Conservation (phyloP, 768 basidiomycete species). For the Naganishia vaughanmartiniae region DNA sequence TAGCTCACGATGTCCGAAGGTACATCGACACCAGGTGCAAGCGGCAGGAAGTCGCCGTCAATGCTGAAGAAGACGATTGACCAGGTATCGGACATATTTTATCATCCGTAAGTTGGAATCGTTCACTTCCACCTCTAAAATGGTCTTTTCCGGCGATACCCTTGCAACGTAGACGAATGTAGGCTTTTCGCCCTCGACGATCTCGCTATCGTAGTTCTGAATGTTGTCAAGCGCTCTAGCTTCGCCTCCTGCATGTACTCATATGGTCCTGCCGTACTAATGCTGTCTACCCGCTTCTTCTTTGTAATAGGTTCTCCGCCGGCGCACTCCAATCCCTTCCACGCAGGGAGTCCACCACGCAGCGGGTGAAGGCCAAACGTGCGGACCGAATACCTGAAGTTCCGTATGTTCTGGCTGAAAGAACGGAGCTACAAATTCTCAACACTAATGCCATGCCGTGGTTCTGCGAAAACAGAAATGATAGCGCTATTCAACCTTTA, state of each 20-base stretch:
- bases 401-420: constrained; percentile 32
- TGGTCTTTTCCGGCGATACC: too few species aligned
- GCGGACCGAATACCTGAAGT: constrained; percentile 50
- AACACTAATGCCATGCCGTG: constrained; percentile 3
- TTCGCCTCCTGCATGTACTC: not conserved
- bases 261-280: not conserved
- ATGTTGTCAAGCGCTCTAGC: not conserved
- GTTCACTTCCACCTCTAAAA: not conserved
- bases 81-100: constrained; percentile 29
- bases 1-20: not conserved
- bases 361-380: constrained; percentile 45
- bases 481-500: constrained; percentile 30
- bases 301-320: constrained; percentile 39
- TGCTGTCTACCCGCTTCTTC: not conserved
- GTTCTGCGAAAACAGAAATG: constrained; percentile 17
- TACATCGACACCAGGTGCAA: not conserved
- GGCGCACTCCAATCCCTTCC: constrained; percentile 42
- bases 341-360: constrained; percentile 32
- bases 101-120: constrained; percentile 26
- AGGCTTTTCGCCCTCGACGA: too few species aligned
- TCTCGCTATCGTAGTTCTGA: too few species aligned
- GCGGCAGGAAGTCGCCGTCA: constrained; percentile 13
- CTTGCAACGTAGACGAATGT: too few species aligned
- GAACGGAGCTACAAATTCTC: not conserved
- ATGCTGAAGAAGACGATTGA: constrained; percentile 24